Conservation (phyloP, 2,329 filamentous ascomycete genomes). For the Epichloe gansuensis region DNA sequence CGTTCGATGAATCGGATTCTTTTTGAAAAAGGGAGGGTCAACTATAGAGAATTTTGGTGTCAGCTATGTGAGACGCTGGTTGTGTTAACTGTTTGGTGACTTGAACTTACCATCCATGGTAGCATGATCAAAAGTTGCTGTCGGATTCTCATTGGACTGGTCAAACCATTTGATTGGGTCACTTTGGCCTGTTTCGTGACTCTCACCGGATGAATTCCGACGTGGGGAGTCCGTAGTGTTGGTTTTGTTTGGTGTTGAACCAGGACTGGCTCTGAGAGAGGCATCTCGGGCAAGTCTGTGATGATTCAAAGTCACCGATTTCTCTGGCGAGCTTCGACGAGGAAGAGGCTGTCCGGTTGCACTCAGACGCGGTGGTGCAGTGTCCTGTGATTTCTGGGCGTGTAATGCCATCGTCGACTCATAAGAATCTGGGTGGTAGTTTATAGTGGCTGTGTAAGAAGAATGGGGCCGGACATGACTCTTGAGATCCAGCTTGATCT, state of each 20-base stretch:
- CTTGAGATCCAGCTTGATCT: background rate
- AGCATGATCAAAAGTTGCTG: constrained; percentile 26
- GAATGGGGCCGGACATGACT: background rate
- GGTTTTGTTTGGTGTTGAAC: constrained; percentile 12
- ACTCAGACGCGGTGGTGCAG: constrained; percentile 14
- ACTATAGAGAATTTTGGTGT: constrained; percentile 16
- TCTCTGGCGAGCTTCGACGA: constrained; percentile 30
- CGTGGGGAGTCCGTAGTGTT: constrained; percentile 14
- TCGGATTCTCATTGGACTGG: constrained; percentile 37
- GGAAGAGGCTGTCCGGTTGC: constrained; percentile 29
- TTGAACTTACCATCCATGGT: constrained; percentile 35
- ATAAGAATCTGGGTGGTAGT: constrained; percentile 6
- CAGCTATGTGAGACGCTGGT: background rate
- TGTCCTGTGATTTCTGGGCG: constrained; percentile 12
- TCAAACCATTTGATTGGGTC: constrained; percentile 45
- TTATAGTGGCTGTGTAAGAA: background rate
- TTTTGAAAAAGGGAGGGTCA: constrained; percentile 43
- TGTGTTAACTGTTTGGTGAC: background rate
- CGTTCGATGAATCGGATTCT: constrained; percentile 39
- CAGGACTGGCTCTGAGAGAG: constrained; percentile 17
- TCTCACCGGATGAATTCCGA: constrained; percentile 36
- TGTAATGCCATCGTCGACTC: constrained; percentile 19
- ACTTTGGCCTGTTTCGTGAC: constrained; percentile 34
- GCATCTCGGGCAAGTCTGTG: constrained; percentile 34
- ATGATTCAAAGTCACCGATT: constrained; percentile 35